Percentiles rank a stretch among this genome's conserved stretches.
These are phyloP conservation scores for Boletus albobrunnescens DNA, from an alignment of 1,284 basidiomycete genomes.

Conservation along the genomic window DNA sequence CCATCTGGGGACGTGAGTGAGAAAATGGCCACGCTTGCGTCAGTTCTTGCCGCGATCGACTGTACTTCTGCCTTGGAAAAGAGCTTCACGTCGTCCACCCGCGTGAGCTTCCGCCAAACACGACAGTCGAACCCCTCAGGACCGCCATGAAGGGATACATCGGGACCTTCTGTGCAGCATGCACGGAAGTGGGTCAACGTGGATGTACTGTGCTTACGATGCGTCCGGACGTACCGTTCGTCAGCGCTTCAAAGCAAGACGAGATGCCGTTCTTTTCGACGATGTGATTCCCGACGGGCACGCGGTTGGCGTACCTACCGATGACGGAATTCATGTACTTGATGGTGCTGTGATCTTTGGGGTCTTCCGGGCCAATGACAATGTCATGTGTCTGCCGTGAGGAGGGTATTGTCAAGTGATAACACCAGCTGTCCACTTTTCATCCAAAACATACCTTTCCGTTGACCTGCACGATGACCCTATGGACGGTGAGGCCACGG, in stretches of 20 bases:
- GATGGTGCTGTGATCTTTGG: slow-evolving; percentile 52
- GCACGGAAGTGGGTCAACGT: not conserved
- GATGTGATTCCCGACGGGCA: slow-evolving; percentile 57
- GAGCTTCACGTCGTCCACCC: slow-evolving; percentile 43
- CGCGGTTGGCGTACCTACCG: slow-evolving; percentile 68
- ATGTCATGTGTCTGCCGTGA: slow-evolving; percentile 64
- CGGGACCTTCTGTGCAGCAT: slow-evolving; percentile 43
- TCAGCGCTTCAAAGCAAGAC: slow-evolving; percentile 46
- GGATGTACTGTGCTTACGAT: not conserved
- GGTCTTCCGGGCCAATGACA: slow-evolving; percentile 65
- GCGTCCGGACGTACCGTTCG: slow-evolving; percentile 43
- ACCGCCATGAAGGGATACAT: slow-evolving; percentile 72
- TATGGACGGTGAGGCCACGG: slow-evolving; percentile 62
- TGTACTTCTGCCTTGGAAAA: slow-evolving; percentile 54
- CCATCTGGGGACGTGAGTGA: slow-evolving; percentile 56
- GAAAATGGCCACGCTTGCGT: slow-evolving; percentile 46
- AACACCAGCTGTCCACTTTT: not conserved
- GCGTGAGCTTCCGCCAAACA: slow-evolving; percentile 47
- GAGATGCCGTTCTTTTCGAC: slow-evolving; percentile 53
- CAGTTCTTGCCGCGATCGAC: slow-evolving; percentile 27
- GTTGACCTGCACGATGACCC: slow-evolving; percentile 58
- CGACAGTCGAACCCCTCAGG: slow-evolving; percentile 58
- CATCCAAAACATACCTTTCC: slow-evolving; percentile 45
- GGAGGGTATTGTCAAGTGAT: not conserved
- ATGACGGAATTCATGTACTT: slow-evolving; percentile 72